Evolutionary conservation across 768 basidiomycete genomes (phyloP).

Genomic region (Mrakia blollopis): DNA sequence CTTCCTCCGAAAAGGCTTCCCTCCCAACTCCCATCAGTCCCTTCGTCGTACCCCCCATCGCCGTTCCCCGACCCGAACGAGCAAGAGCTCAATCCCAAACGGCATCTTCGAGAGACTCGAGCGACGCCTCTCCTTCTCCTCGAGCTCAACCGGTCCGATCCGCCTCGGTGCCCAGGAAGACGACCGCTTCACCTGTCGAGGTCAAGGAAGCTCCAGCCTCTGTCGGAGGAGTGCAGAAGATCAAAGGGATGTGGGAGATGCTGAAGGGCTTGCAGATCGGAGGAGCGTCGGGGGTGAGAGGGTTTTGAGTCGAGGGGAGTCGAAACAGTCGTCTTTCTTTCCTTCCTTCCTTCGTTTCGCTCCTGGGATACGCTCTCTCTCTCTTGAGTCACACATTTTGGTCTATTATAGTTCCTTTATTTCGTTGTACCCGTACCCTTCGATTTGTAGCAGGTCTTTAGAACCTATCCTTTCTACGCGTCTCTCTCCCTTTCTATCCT

Average conservation of each 20-base stretch:
- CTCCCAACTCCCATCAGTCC: not conserved
- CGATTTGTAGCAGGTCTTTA: too few species aligned
- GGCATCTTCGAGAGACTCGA: not conserved
- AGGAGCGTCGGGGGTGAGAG: too few species aligned
- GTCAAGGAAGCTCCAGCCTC: not conserved
- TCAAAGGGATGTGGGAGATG: conserved; percentile 8
- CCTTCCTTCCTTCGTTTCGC: too few species aligned
- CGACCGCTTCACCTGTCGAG: not conserved
- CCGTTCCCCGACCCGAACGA: not conserved
- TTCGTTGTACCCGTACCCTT: too few species aligned
- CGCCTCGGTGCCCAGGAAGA: not conserved
- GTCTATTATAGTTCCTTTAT: too few species aligned
- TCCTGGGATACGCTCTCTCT: too few species aligned
- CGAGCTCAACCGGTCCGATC: not conserved
- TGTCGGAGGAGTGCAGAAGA: not conserved
- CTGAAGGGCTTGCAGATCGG: not conserved
- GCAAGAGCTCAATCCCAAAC: too few species aligned
- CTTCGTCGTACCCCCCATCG: not conserved
- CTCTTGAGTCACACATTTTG: too few species aligned
- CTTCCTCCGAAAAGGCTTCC: not conserved
- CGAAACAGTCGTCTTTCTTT: not conserved
- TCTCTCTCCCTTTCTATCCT: too few species aligned
- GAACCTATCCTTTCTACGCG: too few species aligned
- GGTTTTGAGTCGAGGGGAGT: too few species aligned
- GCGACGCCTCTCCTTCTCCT: not conserved